phyloP scores from a whole-genome alignment of 345 rosid genomes.

The Syzygium jambos region DNA sequence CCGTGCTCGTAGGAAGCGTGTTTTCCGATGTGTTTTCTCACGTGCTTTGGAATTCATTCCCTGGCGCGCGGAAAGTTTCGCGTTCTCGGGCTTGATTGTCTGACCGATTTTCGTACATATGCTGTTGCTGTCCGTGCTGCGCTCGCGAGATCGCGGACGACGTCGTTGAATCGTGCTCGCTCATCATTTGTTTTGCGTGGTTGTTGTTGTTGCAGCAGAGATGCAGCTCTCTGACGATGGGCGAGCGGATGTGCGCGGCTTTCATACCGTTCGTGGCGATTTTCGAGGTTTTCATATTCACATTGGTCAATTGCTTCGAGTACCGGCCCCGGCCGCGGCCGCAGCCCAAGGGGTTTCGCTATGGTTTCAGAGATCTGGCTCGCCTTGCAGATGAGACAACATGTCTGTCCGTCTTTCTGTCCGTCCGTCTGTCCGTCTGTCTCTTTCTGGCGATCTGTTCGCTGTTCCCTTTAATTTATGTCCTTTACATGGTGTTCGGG shows the following conservation, averaged over 20 bases:
- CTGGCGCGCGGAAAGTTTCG: neutral
- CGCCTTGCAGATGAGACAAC: constrained; percentile 55
- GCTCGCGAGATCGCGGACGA: neutral
- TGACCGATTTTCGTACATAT: neutral
- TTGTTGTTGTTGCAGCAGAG: constrained; percentile 16
- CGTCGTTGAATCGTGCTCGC: neutral
- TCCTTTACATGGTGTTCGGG: neutral
- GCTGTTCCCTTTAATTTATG: neutral
- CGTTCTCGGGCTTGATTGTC: neutral
- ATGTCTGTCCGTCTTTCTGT: constrained; percentile 39
- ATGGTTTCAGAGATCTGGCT: constrained; percentile 18
- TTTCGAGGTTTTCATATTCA: constrained; percentile 30
- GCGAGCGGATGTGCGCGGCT: constrained; percentile 59
- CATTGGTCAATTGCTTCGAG: constrained; percentile 42
- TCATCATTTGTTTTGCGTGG: neutral
- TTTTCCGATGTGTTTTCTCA: neutral
- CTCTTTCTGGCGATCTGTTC: neutral
- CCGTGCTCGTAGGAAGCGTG: neutral
- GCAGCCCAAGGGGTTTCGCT: neutral
- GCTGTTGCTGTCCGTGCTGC: neutral
- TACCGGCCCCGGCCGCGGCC: constrained; percentile 1
- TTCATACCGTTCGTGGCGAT: constrained; percentile 48
- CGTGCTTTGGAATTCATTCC: neutral
- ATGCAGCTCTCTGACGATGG: constrained; percentile 45
- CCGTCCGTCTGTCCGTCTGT: neutral